phyloP scores from a whole-genome alignment of 2,329 filamentous ascomycete species.

The Colletotrichum sp. region DNA sequence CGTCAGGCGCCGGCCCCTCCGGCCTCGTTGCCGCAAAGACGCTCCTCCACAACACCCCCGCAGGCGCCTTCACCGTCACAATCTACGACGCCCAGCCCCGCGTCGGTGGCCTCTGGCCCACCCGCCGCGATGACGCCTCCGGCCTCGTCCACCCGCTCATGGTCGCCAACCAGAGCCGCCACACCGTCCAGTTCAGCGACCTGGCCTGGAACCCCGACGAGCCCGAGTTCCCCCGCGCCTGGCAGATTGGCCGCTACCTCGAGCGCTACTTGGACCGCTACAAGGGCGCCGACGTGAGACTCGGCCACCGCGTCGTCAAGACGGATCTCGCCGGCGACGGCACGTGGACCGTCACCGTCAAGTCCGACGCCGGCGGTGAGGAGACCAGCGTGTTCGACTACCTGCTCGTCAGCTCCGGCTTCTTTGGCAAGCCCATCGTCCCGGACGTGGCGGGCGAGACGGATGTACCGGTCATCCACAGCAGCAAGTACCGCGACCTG shows the following conservation, averaged over 20 bases:
- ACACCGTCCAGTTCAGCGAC: constrained; percentile 76
- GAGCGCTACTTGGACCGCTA: constrained; percentile 67
- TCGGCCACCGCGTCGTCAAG: constrained; percentile 51
- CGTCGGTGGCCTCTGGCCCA: constrained; percentile 81
- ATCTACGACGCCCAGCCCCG: constrained; percentile 70
- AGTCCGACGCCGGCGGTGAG: constrained; percentile 36
- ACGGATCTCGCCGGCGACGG: constrained; percentile 37
- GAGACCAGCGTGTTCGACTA: constrained; percentile 67
- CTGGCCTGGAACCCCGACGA: constrained; percentile 67
- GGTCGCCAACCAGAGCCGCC: constrained; percentile 76
- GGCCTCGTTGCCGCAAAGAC: constrained; percentile 76
- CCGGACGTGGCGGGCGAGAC: constrained; percentile 43
- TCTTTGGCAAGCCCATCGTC: constrained; percentile 68
- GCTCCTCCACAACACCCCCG: constrained; percentile 63
- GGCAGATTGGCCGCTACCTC: constrained; percentile 77
- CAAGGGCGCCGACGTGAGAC: constrained; percentile 45
- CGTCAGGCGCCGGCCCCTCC: constrained; percentile 68
- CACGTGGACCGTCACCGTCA: constrained; percentile 45
- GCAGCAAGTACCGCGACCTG: constrained; percentile 67
- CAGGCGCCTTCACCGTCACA: constrained; percentile 66
- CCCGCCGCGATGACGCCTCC: constrained; percentile 47
- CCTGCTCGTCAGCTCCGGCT: constrained; percentile 75
- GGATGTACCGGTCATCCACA: constrained; percentile 65
- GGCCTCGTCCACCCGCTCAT: constrained; percentile 69
- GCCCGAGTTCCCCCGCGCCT: constrained; percentile 75